Conservation (phyloP, 352 stramenopile species). For the Phytophthora pluvialis region DNA sequence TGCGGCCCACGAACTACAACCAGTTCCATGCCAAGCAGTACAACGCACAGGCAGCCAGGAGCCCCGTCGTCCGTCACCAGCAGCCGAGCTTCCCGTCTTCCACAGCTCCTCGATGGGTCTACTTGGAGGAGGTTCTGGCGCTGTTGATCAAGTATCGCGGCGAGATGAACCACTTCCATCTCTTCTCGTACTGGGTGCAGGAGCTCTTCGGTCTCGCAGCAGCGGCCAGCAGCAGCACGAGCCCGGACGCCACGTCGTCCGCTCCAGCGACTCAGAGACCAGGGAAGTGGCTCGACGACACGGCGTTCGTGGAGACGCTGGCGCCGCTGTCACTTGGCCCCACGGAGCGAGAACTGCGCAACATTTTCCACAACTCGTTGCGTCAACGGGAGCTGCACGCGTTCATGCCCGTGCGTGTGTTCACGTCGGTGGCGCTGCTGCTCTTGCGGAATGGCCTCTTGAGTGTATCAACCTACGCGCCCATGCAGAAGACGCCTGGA, state of each 20-base stretch:
- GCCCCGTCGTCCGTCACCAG: conserved; percentile 49
- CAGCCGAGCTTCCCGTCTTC: conserved; percentile 8
- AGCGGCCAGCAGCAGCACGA: conserved; percentile 2
- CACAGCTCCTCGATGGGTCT: conserved; percentile 41
- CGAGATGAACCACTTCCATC: conserved; percentile 74
- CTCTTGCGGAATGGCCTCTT: conserved; percentile 64
- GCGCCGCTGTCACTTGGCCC: conserved; percentile 52
- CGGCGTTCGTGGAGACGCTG: conserved; percentile 52
- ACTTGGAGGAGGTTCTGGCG: conserved; percentile 65
- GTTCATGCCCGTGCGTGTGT: conserved; percentile 67
- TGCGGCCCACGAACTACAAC: conserved; percentile 58
- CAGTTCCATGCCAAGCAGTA: conserved; percentile 69
- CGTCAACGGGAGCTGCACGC: conserved; percentile 57
- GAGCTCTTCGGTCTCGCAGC: conserved; percentile 57
- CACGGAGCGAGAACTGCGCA: conserved; percentile 58
- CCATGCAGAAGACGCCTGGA: conserved; percentile 30
- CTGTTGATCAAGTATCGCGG: conserved; percentile 64
- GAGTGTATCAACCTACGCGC: conserved; percentile 59
- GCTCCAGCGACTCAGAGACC: neutral
- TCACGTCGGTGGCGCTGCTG: conserved; percentile 67
- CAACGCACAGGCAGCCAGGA: conserved; percentile 52
- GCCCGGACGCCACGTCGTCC: neutral
- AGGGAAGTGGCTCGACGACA: conserved; percentile 50
- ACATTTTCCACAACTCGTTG: conserved; percentile 75
- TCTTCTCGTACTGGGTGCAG: conserved; percentile 58